Conservation (phyloP, 805 yeast species). For the Teunomyces lycoperdinae region DNA sequence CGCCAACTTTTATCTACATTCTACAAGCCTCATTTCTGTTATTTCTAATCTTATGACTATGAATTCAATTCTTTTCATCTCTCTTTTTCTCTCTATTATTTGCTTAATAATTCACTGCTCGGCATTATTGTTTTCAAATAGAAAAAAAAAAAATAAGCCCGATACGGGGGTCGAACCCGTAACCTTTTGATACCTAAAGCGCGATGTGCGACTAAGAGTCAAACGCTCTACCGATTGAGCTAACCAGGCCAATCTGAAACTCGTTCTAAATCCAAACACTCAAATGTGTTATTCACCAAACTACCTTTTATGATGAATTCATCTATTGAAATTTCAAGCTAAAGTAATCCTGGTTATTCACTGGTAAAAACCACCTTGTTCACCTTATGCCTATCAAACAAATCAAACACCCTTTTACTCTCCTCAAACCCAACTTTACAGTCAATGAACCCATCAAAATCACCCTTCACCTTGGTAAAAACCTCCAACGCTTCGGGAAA, state of each 20-base stretch:
- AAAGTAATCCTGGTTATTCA: not conserved
- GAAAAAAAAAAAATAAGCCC: constrained; percentile 9
- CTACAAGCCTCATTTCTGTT: too few relatives aligned
- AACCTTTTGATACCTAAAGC: constrained; percentile 14
- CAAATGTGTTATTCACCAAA: too few relatives aligned
- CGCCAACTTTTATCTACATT: too few relatives aligned
- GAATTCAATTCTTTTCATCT: too few relatives aligned
- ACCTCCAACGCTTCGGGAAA: constrained; percentile 51
- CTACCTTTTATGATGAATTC: too few relatives aligned
- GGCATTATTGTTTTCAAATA: too few relatives aligned
- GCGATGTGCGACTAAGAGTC: constrained; percentile 6
- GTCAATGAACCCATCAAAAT: constrained; percentile 54
- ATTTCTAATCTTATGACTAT: too few relatives aligned
- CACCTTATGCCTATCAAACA: constrained; percentile 53
- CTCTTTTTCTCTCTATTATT: not conserved
- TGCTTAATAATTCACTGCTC: too few relatives aligned
- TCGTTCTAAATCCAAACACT: too few relatives aligned
- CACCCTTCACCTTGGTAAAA: constrained; percentile 42
- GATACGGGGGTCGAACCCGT: constrained; percentile 20
- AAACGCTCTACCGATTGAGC: constrained; percentile 14
- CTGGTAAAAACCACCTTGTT: constrained; percentile 52
- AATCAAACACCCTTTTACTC: constrained; percentile 44
- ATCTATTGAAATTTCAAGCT: too few relatives aligned
- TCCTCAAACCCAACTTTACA: constrained; percentile 42
- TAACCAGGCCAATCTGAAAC: constrained; percentile 8